phyloP scores from a whole-genome alignment of 192 early-diverging fungal genomes.

The Piromyces finnis region DNA sequence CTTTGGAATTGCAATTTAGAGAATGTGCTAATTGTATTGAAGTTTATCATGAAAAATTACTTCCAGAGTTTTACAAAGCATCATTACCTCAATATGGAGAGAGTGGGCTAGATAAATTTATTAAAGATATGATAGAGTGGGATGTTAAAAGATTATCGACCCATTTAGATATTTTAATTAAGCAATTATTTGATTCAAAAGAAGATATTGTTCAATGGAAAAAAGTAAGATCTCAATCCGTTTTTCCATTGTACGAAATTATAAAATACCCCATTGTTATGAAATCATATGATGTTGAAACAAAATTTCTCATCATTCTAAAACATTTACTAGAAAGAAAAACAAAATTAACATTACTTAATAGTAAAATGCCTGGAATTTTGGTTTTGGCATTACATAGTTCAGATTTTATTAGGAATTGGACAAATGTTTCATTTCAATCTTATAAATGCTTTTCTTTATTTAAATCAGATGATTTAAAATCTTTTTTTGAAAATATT shows the following conservation, averaged over 20 bases:
- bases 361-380: neutral
- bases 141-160: neutral
- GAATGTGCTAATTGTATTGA: neutral
- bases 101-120: neutral
- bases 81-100: neutral
- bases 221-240: neutral
- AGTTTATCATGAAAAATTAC: neutral
- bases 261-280: neutral
- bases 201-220: neutral
- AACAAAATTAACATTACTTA: neutral
- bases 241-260: neutral
- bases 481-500: neutral
- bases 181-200: neutral
- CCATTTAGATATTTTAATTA: neutral
- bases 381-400: neutral
- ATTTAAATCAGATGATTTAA: neutral
- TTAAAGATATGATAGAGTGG: neutral
- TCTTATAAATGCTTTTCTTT: neutral
- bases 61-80: neutral
- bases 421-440: neutral
- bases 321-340: neutral
- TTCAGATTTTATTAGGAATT: neutral
- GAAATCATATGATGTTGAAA: neutral
- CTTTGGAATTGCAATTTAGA: neutral
- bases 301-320: neutral